Evolutionary conservation across 352 stramenopile genomes (phyloP).

Genomic region (Phytophthora palmivora): DNA sequence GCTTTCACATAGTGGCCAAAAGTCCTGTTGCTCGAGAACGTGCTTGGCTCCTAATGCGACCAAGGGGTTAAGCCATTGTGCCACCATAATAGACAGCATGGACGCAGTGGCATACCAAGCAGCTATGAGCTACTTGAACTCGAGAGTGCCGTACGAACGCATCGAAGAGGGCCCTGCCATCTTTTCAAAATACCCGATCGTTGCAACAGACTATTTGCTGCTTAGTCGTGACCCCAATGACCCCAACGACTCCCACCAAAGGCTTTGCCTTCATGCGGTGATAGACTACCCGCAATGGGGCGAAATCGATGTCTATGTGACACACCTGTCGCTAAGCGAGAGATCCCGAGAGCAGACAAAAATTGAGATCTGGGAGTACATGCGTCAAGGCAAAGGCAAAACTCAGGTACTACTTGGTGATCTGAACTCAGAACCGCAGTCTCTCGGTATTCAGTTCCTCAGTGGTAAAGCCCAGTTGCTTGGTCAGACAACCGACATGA

Average conservation of each 20-base stretch:
- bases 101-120: constrained; percentile 67
- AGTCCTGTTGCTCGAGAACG: constrained; percentile 29
- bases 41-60: constrained; percentile 34
- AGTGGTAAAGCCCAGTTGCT: constrained; percentile 64
- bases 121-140: constrained; percentile 87
- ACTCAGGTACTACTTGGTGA: constrained; percentile 87
- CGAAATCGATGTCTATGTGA: constrained; percentile 86
- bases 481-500: constrained; percentile 69
- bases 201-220: constrained; percentile 83
- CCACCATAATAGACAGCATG: constrained; percentile 28
- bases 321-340: constrained; percentile 86
- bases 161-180: constrained; percentile 88
- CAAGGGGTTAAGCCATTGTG: constrained; percentile 36
- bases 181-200: constrained; percentile 82
- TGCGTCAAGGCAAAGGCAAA: constrained; percentile 61
- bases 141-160: constrained; percentile 60
- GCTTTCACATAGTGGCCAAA: constrained; percentile 27
- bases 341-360: constrained; percentile 76
- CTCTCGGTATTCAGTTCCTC: constrained; percentile 79
- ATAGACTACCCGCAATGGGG: constrained; percentile 73
- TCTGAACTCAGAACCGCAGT: constrained; percentile 89
- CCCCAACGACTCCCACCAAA: constrained; percentile 86
- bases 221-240: constrained; percentile 83
- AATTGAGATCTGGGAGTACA: constrained; percentile 85
- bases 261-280: constrained; percentile 81